A percentile compares a stretch with the other conserved stretches of the same genome.
Conservation (phyloP, 148 eudicot species). For the Rhododendron simsii region DNA sequence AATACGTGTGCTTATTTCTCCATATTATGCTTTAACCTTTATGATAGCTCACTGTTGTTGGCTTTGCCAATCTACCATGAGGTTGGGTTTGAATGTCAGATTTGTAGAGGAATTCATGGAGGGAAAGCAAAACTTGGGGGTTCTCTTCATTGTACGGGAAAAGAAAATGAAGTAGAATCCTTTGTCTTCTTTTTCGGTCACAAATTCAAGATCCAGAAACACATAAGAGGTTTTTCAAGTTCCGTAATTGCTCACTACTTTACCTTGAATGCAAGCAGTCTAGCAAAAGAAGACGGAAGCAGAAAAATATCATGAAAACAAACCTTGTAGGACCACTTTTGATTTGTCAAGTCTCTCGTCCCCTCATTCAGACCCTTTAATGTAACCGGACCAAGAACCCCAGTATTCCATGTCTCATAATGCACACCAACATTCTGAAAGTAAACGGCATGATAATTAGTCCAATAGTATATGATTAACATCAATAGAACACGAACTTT, state of each 20-base stretch:
- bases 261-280: neutral
- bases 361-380: constrained; percentile 60
- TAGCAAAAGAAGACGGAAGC: neutral
- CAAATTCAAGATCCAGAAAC: neutral
- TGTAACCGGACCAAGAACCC: constrained; percentile 85
- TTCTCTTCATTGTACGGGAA: neutral
- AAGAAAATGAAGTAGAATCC: neutral
- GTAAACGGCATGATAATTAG: neutral
- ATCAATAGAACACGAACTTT: neutral
- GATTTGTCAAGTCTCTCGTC: constrained; percentile 64
- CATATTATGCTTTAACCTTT: neutral
- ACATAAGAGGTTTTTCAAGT: neutral
- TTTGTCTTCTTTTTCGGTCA: neutral
- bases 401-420: constrained; percentile 68
- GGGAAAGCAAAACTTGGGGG: neutral
- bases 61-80: neutral
- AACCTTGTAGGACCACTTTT: constrained; percentile 89
- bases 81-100: neutral
- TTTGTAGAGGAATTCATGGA: neutral
- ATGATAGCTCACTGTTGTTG: neutral
- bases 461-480: neutral
- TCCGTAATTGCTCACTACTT: neutral
- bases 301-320: constrained; percentile 1
- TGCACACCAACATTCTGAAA: constrained; percentile 72
- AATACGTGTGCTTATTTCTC: neutral